Evolutionary conservation across 2,329 filamentous ascomycete genomes (phyloP).

Genomic region (Arthrinium phaeospermum): DNA sequence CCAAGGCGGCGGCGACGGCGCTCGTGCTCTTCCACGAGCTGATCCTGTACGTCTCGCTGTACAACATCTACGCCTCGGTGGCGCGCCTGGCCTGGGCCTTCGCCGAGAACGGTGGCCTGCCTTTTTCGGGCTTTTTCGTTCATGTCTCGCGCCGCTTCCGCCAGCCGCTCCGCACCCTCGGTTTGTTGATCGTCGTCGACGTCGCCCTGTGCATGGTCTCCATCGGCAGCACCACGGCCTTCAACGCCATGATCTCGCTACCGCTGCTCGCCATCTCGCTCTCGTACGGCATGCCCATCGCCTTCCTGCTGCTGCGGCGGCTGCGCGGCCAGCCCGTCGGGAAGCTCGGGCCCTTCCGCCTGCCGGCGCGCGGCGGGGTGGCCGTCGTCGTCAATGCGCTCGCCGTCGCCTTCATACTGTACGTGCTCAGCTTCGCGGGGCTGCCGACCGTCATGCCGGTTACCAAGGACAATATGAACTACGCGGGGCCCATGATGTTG

Average conservation of each 20-base stretch:
- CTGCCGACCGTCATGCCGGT: neutral
- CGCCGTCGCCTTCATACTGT: neutral
- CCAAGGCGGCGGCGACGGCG: neutral
- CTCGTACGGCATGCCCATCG: neutral
- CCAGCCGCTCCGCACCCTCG: neutral
- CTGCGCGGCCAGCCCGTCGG: neutral
- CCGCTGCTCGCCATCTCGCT: neutral
- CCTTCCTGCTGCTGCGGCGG: neutral
- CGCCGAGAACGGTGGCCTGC: neutral
- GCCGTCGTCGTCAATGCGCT: neutral
- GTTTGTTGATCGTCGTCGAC: neutral
- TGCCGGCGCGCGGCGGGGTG: neutral
- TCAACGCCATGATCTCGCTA: neutral
- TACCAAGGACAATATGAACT: conserved; percentile 2
- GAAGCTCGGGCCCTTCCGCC: neutral
- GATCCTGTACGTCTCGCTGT: neutral
- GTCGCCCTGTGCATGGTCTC: neutral
- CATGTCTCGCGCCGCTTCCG: neutral
- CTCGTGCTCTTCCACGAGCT: neutral
- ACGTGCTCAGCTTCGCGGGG: neutral
- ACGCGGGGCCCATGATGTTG: neutral
- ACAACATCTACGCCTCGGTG: neutral
- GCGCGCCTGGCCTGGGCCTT: neutral
- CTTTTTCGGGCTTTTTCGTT: neutral
- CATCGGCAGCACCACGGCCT: conserved; percentile 1